Evolutionary conservation across 139 green algal species (phyloP).

Genomic region (Volvox reticuliferus): DNA sequence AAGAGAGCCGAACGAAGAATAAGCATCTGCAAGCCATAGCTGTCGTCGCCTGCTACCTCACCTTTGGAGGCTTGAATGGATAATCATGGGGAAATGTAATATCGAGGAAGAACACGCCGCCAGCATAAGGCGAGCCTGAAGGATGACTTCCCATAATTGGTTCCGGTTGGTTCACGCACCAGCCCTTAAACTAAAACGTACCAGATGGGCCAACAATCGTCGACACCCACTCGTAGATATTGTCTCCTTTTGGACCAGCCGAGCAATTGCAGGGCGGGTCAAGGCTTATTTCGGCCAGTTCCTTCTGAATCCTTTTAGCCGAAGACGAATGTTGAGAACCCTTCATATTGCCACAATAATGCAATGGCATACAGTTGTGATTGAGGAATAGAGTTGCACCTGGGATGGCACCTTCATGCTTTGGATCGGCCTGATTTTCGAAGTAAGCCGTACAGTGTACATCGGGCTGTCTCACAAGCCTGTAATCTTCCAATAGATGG

Average conservation of each 20-base stretch:
- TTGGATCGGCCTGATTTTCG: too few species aligned
- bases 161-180: background rate
- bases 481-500: too few species aligned
- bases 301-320: constrained; percentile 71
- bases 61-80: constrained; percentile 96
- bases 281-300: constrained; percentile 95
- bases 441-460: too few species aligned
- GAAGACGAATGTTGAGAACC: constrained; percentile 58
- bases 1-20: too few species aligned
- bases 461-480: too few species aligned
- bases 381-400: too few species aligned
- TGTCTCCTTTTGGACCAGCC: constrained; percentile 97
- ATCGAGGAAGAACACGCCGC: constrained; percentile 96
- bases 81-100: constrained; percentile 97
- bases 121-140: constrained; percentile 89
- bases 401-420: too few species aligned
- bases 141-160: background rate
- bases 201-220: constrained; percentile 91
- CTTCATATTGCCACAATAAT: constrained; percentile 45
- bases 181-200: constrained; percentile 37
- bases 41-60: constrained; percentile 32
- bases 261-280: constrained; percentile 95
- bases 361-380: background rate
- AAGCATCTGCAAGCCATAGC: background rate
- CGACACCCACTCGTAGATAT: constrained; percentile 96